These are phyloP conservation scores for Chaetoceros tenuissimus DNA, from an alignment of 108 stramenopile genomes.

Conservation along the genomic window DNA sequence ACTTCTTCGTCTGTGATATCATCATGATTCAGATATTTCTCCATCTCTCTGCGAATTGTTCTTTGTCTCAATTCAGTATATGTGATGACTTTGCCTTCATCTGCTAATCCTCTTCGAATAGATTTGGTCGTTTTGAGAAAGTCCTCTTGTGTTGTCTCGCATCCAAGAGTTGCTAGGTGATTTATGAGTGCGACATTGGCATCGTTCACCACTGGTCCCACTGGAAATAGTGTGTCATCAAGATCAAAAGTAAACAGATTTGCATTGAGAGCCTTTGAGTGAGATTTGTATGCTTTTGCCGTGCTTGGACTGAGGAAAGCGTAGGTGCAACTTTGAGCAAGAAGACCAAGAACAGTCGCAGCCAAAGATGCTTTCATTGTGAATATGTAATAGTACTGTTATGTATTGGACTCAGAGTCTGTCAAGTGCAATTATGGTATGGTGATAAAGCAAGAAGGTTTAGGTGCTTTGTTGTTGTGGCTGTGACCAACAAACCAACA, in stretches of 20 bases:
- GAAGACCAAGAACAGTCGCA: too few species aligned
- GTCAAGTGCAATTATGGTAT: too few species aligned
- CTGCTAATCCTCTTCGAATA: constrained; percentile 28
- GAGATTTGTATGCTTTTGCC: too few species aligned
- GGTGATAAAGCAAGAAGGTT: too few species aligned
- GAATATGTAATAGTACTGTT: too few species aligned
- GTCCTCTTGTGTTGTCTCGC: constrained; percentile 16
- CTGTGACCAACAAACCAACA: too few species aligned
- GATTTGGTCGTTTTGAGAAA: constrained; percentile 27
- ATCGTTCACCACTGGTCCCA: constrained; percentile 28
- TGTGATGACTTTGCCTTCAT: constrained; percentile 26
- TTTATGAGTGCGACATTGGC: constrained; percentile 35
- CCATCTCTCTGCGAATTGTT: constrained; percentile 27
- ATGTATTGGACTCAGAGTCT: too few species aligned
- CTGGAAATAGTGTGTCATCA: constrained; percentile 60
- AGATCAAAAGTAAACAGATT: constrained; percentile 51
- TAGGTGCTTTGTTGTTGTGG: too few species aligned
- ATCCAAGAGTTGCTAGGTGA: constrained; percentile 14
- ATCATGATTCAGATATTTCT: constrained; percentile 2
- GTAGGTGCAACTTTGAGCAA: too few species aligned
- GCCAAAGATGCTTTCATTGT: too few species aligned
- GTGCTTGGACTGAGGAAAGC: too few species aligned
- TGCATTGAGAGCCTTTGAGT: neutral
- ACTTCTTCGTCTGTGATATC: constrained; percentile 11
- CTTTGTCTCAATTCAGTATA: constrained; percentile 44